Evolutionary conservation across 2,329 filamentous ascomycete species (phyloP), one percentile per base, ranked within the genome.

Genomic region (Cryphonectria radicalis): DNA sequence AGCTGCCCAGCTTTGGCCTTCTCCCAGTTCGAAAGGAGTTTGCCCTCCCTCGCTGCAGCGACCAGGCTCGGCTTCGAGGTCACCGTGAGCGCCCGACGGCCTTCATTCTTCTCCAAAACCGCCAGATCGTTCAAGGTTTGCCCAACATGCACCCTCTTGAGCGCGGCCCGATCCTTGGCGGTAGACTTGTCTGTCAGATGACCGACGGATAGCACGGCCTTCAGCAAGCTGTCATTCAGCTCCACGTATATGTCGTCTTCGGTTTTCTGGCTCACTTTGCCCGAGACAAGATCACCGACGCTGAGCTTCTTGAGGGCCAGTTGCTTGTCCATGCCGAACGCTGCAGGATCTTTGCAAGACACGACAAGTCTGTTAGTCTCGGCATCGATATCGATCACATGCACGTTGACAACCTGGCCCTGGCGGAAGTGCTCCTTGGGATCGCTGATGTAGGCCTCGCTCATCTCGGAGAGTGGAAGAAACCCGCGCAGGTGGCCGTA

Each of bases 401-500:
- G 93, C 28, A 98, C 93, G 77, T 90, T 97, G 75, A 99, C 92
- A 1, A 97, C 95, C 80, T 99, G 96, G 0, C 96, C 97, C 60
- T 90, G 83, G 50, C 92, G 90, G 84, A 99, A 99, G 81, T 98
- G 95, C 77, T 97, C 91, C 63, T 89, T 89, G 5, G 96, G 94
- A 77, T 98, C 93, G 75, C 92, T 89, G 77, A 99, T 98, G 78
- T 92, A 98, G 14, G 95, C 94, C 80, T 99, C 96, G 79, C 96
- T 98, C 96, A 99, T 99, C 81, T 99, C 95, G 1, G 93, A 93
- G 0, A 97, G 91, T 2, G 96, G 96, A 69, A 99, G 86, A 83
- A 97, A 99, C 11, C 92, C 97, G 74, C 90, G 89, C 28, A 99
- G 85, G 11, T 86, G 83, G 25, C 94, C 94, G 77, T 97, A 99